These are phyloP conservation scores for Alectoria sarmentosa DNA, from an alignment of 495 filamentous ascomycete species.

Conservation along the genomic window DNA sequence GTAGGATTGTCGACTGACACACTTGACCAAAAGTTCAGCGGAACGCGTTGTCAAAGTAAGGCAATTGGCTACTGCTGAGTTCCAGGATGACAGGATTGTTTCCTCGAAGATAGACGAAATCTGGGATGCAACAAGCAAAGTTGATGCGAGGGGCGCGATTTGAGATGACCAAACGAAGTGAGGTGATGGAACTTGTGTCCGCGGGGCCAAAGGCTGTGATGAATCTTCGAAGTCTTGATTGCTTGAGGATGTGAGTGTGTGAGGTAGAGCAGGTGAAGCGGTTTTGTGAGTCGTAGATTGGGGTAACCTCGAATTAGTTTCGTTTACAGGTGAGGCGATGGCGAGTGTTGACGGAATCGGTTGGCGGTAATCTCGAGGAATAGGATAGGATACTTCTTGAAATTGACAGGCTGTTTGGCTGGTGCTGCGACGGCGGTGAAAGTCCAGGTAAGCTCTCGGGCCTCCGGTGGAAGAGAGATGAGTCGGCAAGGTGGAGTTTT, in stretches of 20 bases:
- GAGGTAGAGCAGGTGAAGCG: not conserved
- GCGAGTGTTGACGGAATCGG: not conserved
- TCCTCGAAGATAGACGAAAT: not conserved
- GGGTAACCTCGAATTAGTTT: slow-evolving; percentile 1
- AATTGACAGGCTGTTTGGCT: not conserved
- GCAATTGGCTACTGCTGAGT: not conserved
- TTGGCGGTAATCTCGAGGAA: too few species aligned
- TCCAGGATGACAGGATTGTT: not conserved
- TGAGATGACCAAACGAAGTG: not conserved
- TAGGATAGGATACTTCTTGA: not conserved
- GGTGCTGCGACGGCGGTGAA: not conserved
- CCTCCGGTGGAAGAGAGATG: too few species aligned
- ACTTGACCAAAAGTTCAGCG: too few species aligned
- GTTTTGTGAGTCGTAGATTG: slow-evolving; percentile 3
- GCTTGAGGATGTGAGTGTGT: not conserved
- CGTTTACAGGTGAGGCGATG: slow-evolving; percentile 1
- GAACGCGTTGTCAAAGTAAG: not conserved
- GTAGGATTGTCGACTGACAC: not conserved
- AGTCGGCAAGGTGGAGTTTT: too few species aligned
- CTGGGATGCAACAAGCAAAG: not conserved
- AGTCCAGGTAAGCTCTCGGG: not conserved
- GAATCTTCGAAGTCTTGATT: not conserved
- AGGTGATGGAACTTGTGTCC: not conserved
- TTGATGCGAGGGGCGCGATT: not conserved
- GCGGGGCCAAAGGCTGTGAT: not conserved